Evolutionary conservation across 768 basidiomycete genomes (phyloP).

Genomic region (Suillus sp.): DNA sequence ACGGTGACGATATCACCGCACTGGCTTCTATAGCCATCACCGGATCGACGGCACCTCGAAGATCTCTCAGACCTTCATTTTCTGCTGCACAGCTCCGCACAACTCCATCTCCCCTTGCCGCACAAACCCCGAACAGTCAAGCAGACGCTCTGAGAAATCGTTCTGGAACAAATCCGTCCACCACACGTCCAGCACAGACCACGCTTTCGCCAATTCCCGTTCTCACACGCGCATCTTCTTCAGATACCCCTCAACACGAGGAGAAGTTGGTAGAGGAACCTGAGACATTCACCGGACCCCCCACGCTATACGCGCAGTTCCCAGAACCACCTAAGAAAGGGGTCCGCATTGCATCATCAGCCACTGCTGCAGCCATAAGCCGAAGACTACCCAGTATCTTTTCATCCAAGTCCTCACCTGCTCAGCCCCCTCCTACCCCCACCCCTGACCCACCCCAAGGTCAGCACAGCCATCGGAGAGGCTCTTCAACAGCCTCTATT

Average conservation of each 20-base stretch:
- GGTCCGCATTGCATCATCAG: slow-evolving; percentile 38
- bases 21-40: slow-evolving; percentile 48
- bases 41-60: slow-evolving; percentile 61
- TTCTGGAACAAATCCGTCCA: slow-evolving; percentile 67
- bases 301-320: slow-evolving; percentile 70
- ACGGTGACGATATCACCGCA: slow-evolving; percentile 56
- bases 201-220: slow-evolving; percentile 43
- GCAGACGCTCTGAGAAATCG: slow-evolving; percentile 54
- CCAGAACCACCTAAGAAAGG: slow-evolving; percentile 67
- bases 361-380: slow-evolving; percentile 49
- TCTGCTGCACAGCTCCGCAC: slow-evolving; percentile 78
- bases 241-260: slow-evolving; percentile 46
- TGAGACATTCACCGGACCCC: slow-evolving; percentile 61
- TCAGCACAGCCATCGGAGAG: slow-evolving; percentile 42
- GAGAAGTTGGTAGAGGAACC: slow-evolving; percentile 45
- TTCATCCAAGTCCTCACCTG: slow-evolving; percentile 50
- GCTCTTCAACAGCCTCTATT: slow-evolving; percentile 43
- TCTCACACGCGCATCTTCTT: slow-evolving; percentile 58
- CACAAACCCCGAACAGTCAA: slow-evolving; percentile 38
- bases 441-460: slow-evolving; percentile 25
- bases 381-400: slow-evolving; percentile 73
- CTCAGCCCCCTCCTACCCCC: slow-evolving; percentile 36
- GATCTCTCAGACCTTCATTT: slow-evolving; percentile 65
- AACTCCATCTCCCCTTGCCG: slow-evolving; percentile 39
- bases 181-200: slow-evolving; percentile 43